phyloP scores from a whole-genome alignment of 1,284 basidiomycete species.

The Mycena citricolor region DNA sequence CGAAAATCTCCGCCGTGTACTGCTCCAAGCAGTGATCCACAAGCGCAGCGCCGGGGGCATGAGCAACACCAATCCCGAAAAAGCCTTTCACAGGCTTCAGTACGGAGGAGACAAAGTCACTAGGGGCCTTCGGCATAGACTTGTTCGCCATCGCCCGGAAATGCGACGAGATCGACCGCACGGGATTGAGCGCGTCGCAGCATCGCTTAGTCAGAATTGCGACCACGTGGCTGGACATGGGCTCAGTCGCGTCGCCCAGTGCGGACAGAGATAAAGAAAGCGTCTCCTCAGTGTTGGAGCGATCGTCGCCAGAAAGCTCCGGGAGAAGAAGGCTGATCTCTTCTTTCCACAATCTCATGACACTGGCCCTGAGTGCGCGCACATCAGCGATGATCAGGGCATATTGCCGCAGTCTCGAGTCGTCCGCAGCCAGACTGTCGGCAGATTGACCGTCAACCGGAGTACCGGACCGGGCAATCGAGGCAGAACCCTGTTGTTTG shows the following conservation, averaged over 20 bases:
- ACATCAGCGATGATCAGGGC: slow-evolving; percentile 68
- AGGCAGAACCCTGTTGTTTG: slow-evolving; percentile 12
- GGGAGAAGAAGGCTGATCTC: slow-evolving; percentile 66
- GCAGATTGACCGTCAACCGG: slow-evolving; percentile 52
- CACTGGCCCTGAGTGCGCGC: slow-evolving; percentile 49
- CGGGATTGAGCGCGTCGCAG: slow-evolving; percentile 82
- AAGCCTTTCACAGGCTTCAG: slow-evolving; percentile 81
- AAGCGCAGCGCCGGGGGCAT: slow-evolving; percentile 57
- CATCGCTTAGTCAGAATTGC: slow-evolving; percentile 74
- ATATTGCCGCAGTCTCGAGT: slow-evolving; percentile 58
- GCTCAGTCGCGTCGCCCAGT: slow-evolving; percentile 49
- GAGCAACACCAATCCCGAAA: slow-evolving; percentile 60
- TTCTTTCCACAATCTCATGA: slow-evolving; percentile 60
- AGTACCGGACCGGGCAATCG: slow-evolving; percentile 44
- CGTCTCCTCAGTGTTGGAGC: slow-evolving; percentile 54
- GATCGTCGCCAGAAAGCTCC: slow-evolving; percentile 37
- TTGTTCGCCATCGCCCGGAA: slow-evolving; percentile 81
- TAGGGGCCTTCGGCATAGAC: slow-evolving; percentile 69
- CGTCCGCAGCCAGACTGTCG: slow-evolving; percentile 61
- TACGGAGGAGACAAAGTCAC: slow-evolving; percentile 81
- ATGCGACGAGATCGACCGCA: slow-evolving; percentile 86
- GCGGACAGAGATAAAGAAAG: slow-evolving; percentile 51
- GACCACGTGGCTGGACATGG: slow-evolving; percentile 67
- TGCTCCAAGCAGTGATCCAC: slow-evolving; percentile 51
- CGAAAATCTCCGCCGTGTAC: slow-evolving; percentile 70